Evolutionary conservation across 169 alveolate genomes (phyloP).

Genomic region (Plasmodium vivax): DNA sequence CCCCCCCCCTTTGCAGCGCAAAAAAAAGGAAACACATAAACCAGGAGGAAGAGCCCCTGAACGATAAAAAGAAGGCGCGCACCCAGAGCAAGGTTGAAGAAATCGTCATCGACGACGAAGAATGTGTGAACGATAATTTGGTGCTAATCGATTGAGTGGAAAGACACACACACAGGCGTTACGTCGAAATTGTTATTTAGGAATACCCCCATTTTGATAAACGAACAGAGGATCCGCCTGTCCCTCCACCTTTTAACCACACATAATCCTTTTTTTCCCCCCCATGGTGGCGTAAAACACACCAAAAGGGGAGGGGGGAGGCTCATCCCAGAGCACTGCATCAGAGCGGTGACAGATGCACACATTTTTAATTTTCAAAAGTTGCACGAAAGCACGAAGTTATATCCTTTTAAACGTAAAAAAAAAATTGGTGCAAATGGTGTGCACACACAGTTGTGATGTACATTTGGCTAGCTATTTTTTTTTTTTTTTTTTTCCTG

Average conservation of each 20-base stretch:
- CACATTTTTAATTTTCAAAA: not conserved
- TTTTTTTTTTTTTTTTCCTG: constrained; percentile 1
- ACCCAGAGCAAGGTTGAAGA: constrained; percentile 7
- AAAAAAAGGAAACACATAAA: constrained; percentile 31
- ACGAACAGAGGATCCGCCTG: not conserved
- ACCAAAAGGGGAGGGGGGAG: not conserved
- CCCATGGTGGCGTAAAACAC: not conserved
- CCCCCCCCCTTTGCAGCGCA: not conserved
- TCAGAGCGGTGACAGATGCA: not conserved
- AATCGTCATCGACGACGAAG: constrained; percentile 49
- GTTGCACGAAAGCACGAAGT: not conserved
- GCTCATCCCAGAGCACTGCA: not conserved
- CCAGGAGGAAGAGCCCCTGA: not conserved
- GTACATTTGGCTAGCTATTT: not conserved
- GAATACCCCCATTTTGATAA: not conserved
- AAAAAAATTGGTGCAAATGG: not conserved
- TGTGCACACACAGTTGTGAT: not conserved
- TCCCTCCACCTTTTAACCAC: not conserved
- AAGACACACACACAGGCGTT: not conserved
- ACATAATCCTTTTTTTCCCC: not conserved
- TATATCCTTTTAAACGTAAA: not conserved
- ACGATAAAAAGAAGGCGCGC: not conserved
- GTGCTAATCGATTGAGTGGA: constrained; percentile 50
- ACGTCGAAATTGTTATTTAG: not conserved
- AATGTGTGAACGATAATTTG: constrained; percentile 3